Base-by-base conservation (phyloP, 1,139 yeast genomes). In the Barnettozyma hawaiiensis region DNA sequence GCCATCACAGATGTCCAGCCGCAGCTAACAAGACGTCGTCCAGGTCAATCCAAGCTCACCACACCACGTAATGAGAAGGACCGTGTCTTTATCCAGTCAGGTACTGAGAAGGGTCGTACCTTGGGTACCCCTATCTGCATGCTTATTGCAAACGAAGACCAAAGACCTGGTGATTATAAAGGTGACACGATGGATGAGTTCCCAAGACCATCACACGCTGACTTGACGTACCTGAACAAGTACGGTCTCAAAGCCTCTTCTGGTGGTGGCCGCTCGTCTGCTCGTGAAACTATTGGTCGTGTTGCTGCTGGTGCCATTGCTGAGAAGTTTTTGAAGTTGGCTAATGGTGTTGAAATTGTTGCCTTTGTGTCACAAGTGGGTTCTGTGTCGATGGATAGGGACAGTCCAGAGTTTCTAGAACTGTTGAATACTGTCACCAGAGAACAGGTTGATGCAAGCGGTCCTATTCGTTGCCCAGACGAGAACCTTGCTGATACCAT, bases 231-330 rank as follows among this genome's bases (percentile, higher is more conserved):
- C 66, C 73, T 86, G 58, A 74, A 77, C 53, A 92, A 92, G 66
- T 92, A 92, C 67, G 96, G 97, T 31, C 74, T 79, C 58, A 90
- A 92, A 68, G 94, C 97, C 10, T 77, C 95, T 7, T 83, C 95
- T 37, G 98, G 98, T 42, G 98, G 98, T 57, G 98, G 98, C 49
- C 79, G 98, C 62, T 85, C 97, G 19, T 81, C 94, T 35, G 98
- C 98, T 11, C 80, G 98, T 66, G 98, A 92, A 66, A 92, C 98
- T 40, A 92, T 94, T 56, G 98, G 97, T 43, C 77, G 98, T 63
- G 98, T 92, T 42, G 98, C 98, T 40, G 98, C 97, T 12, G 97
- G 97, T 54, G 97, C 97, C 46, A 81, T 92, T 64, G 98, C 98
- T 36, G 98, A 92, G 64, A 90, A 89, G 68, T 80, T 87, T 53